phyloP scores from a whole-genome alignment of 2,329 filamentous ascomycete species.

The Plenodomus biglobosus region DNA sequence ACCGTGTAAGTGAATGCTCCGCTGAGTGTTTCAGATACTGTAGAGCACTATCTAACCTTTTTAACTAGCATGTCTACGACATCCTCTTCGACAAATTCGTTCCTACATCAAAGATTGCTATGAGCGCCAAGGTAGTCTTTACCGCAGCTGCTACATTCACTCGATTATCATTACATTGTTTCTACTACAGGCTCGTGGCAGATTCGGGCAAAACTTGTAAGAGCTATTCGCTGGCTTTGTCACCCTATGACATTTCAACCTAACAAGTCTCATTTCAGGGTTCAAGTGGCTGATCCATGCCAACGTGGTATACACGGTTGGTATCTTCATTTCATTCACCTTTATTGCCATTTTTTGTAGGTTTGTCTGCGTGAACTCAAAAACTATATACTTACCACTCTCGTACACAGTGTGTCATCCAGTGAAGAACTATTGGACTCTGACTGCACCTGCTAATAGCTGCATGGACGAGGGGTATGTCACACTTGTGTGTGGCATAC shows the following conservation, averaged over 20 bases:
- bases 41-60: background rate
- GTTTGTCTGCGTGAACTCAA: background rate
- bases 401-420: constrained; percentile 39
- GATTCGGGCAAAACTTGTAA: constrained; percentile 40
- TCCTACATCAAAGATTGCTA: constrained; percentile 42
- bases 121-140: constrained; percentile 48
- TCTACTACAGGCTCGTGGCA: constrained; percentile 50
- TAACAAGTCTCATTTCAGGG: constrained; percentile 12
- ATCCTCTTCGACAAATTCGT: constrained; percentile 33
- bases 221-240: background rate
- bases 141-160: constrained; percentile 48
- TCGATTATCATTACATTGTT: constrained; percentile 48
- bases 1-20: constrained; percentile 1
- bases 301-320: constrained; percentile 42
- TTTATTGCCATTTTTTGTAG: constrained; percentile 39
- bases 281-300: constrained; percentile 47
- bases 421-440: constrained; percentile 47
- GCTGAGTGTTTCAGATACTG: background rate
- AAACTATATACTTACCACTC: background rate
- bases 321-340: constrained; percentile 44
- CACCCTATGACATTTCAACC: background rate
- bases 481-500: constrained; percentile 46
- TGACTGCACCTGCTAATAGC: constrained; percentile 31
- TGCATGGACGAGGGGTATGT: constrained; percentile 48
- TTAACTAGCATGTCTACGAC: constrained; percentile 48